Base-by-base conservation (phyloP, 257 asterid species). In the Solanum peruvianum region DNA sequence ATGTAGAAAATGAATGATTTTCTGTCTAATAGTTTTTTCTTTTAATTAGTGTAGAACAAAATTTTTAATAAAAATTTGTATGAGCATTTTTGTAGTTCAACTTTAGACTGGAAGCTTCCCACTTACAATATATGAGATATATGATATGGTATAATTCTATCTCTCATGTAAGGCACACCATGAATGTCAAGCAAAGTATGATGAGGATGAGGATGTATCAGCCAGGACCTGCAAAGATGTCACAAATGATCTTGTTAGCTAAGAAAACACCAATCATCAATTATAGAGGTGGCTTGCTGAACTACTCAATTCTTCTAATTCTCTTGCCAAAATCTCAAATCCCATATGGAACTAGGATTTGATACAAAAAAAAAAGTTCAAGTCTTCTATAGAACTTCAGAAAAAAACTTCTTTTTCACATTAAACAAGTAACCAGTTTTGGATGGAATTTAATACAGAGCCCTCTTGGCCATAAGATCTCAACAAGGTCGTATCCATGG, bases 161-260 rank as follows among this genome's bases (percentile, higher is more conserved):
- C 84, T 78, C 84, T 78, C 66, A 78, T 45, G 10, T 15, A 45
- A 78, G 84, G 84, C 66, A 78, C 33, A 45, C 44, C 85, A 81
- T 49, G 29, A 75, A 85, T 86, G 84, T 94, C 96, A 97, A 86
- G 99, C 98, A 60, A 97, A 96, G 89, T 96, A 97, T 64, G 99
- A 97, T n/a, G 99, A 96, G 35, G 99, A 97, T 9, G 99, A 92
- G 3, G 99, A 94, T 69, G 98, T 97, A 93, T 96, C 99, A 75
- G 97, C 97, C 89, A 97, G 93, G 88, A 96, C 97, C 99, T 96
- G 99, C 93, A 91, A 73, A 83, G 86, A 60, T 86, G 84, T 82
- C 66, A 88, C 35, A 86, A 87, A 49, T 76, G 29, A 86, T 29
- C 62, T 25, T 41, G 31, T 71, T 72, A 47, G 81, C 56, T 49